phyloP scores from a whole-genome alignment of 192 early-diverging fungal species.

The Coemansia sp. region DNA sequence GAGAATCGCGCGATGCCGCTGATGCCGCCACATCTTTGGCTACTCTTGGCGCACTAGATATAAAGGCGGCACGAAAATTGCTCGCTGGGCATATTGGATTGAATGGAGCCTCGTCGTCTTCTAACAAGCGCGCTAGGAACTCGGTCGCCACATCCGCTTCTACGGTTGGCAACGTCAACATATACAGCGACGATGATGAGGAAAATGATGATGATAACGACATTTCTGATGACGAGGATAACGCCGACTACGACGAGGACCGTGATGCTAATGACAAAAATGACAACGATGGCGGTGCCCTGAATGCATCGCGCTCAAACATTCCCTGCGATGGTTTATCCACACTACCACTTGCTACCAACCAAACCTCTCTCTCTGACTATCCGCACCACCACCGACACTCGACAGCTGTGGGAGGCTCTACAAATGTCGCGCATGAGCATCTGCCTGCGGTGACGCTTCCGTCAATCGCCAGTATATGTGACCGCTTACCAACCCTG shows the following conservation, averaged over 20 bases:
- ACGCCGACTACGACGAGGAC: conserved; percentile 5
- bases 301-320: background rate
- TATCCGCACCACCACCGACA: background rate
- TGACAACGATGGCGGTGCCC: background rate
- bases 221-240: conserved; percentile 16
- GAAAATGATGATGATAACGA: conserved; percentile 8
- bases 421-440: background rate
- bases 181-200: conserved; percentile 7
- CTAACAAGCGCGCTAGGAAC: background rate
- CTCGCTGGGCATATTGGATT: background rate
- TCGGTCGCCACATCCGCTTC: background rate
- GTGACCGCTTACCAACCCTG: conserved; percentile 10
- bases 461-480: conserved; percentile 40
- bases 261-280: background rate
- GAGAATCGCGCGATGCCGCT: conserved; percentile 35
- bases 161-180: background rate
- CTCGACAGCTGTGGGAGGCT: background rate
- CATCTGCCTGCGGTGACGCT: conserved; percentile 23
- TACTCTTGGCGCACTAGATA: conserved; percentile 12
- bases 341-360: background rate
- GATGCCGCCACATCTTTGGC: conserved; percentile 26
- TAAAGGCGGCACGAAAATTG: conserved; percentile 2
- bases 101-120: background rate
- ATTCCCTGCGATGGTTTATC: background rate
- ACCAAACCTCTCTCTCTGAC: background rate